A percentile compares a stretch with the other conserved stretches of the same genome.
These are phyloP conservation scores for Venturia pyrina DNA, from an alignment of 2,329 filamentous ascomycete species.

Conservation along the genomic window DNA sequence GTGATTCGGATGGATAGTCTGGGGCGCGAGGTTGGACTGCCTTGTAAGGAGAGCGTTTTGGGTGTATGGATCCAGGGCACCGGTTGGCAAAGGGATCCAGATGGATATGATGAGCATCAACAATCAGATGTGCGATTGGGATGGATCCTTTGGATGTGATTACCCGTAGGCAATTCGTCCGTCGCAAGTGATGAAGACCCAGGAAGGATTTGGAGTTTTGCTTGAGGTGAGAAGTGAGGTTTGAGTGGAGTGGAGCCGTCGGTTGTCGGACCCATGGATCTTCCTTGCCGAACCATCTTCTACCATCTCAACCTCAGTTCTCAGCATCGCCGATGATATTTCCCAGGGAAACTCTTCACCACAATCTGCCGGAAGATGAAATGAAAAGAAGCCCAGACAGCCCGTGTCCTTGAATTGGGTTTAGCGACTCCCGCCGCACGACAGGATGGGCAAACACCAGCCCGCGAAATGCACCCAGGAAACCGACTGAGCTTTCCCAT, in stretches of 20 bases:
- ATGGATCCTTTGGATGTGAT: background rate
- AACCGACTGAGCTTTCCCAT: background rate
- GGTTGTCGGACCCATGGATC: background rate
- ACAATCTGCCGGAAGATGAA: background rate
- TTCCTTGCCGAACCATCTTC: background rate
- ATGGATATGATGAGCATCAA: background rate
- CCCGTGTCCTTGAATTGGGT: background rate
- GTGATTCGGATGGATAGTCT: background rate
- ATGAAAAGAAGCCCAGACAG: background rate
- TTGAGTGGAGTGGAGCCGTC: background rate
- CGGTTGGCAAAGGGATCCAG: background rate
- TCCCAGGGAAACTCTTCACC: background rate
- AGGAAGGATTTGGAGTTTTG: background rate
- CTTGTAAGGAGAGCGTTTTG: background rate
- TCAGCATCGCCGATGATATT: background rate
- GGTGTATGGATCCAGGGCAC: background rate
- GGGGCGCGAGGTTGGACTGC: background rate
- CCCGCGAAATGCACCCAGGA: background rate
- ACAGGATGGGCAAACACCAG: background rate
- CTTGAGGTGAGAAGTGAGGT: background rate
- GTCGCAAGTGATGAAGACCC: background rate
- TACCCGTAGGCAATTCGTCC: too few species aligned
- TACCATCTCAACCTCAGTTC: background rate
- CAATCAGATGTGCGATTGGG: background rate
- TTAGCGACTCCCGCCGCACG: background rate